A percentile compares a stretch with the other conserved stretches of the same genome.
Evolutionary conservation across 2,329 filamentous ascomycete species (phyloP).

Genomic region (Lachnellula subtilissima): DNA sequence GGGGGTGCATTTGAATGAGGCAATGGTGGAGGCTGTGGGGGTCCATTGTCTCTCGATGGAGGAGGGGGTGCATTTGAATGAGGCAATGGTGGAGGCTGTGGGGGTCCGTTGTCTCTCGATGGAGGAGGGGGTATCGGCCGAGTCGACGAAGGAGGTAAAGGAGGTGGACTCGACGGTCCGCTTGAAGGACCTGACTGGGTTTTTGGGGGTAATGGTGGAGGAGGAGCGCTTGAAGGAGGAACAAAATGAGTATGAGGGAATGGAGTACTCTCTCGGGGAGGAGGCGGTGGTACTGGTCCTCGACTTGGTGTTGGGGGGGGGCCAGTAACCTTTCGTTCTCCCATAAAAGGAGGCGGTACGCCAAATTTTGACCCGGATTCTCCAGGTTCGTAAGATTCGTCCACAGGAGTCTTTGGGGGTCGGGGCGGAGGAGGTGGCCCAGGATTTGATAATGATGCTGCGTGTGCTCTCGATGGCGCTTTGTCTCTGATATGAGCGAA

Average conservation of each 20-base stretch:
- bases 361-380: constrained; percentile 54
- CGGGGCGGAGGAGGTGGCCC: constrained; percentile 64
- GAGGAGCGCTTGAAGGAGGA: constrained; percentile 31
- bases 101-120: constrained; percentile 29
- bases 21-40: constrained; percentile 32
- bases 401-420: constrained; percentile 66
- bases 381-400: constrained; percentile 53
- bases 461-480: constrained; percentile 40
- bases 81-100: constrained; percentile 33
- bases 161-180: constrained; percentile 35
- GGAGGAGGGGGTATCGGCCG: constrained; percentile 51
- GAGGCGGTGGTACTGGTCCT: constrained; percentile 67
- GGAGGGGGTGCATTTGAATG: constrained; percentile 41
- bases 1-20: constrained; percentile 38
- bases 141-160: constrained; percentile 46
- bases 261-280: constrained; percentile 46
- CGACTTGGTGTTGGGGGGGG: constrained; percentile 73
- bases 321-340: constrained; percentile 52
- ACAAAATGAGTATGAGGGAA: constrained; percentile 43
- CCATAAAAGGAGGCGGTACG: constrained; percentile 75
- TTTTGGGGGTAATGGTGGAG: constrained; percentile 42
- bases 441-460: constrained; percentile 46
- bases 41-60: constrained; percentile 36
- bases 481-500: constrained; percentile 57
- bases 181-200: constrained; percentile 38